A percentile compares a stretch with the other conserved stretches of the same genome.
Evolutionary conservation across 139 green algal species (phyloP).

Genomic region (Spirogloea muscicola): DNA sequence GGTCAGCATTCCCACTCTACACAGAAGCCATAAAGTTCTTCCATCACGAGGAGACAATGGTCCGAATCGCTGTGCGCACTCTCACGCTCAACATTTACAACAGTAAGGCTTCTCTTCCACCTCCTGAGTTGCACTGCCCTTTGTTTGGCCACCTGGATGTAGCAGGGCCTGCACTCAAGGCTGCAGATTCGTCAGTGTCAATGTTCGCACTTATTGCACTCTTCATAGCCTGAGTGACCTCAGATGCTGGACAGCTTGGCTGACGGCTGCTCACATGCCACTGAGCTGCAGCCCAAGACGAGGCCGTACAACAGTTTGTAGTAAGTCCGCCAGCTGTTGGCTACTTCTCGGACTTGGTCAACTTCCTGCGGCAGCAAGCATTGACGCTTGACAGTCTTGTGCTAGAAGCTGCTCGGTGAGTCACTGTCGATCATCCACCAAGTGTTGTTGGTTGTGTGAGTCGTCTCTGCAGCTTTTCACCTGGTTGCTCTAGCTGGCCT

Average conservation of each 20-base stretch:
- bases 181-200: too few relatives aligned
- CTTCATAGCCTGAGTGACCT: too few relatives aligned
- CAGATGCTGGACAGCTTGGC: too few relatives aligned
- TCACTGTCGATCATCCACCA: not conserved
- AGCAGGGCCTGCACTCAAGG: too few relatives aligned
- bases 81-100: constrained; percentile 91
- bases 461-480: not conserved
- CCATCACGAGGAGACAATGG: constrained; percentile 90
- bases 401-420: constrained; percentile 21
- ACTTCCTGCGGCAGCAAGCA: constrained; percentile 46
- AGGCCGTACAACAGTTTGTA: constrained; percentile 19
- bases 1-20: constrained; percentile 78
- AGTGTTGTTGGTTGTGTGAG: not conserved
- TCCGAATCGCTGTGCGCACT: constrained; percentile 90
- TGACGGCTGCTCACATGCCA: too few relatives aligned
- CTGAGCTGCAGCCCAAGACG: constrained; percentile 42
- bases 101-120: too few relatives aligned
- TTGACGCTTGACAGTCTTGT: constrained; percentile 35
- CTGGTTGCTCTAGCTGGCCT: not conserved
- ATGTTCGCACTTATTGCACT: too few relatives aligned
- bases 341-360: constrained; percentile 50
- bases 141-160: too few relatives aligned
- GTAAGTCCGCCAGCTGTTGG: constrained; percentile 15
- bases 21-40: constrained; percentile 85
- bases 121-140: too few relatives aligned